These are phyloP conservation scores for Pouteria campechiana DNA, from an alignment of 179 eudicot species.

Conservation along the genomic window DNA sequence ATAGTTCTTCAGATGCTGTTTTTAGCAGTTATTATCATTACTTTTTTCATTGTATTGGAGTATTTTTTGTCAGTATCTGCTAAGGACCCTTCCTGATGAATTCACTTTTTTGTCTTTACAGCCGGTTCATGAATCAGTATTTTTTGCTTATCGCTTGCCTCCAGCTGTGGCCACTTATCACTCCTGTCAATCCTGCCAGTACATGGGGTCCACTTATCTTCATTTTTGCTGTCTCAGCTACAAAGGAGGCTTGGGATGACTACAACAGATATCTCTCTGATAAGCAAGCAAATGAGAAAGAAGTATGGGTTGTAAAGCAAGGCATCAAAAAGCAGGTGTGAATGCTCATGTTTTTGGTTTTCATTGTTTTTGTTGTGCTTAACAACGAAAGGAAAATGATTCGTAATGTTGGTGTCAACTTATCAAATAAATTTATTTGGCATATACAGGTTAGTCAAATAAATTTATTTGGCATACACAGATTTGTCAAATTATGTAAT, in stretches of 20 bases:
- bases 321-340: conserved; percentile 80
- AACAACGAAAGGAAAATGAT: no score
- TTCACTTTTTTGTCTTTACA: conserved; percentile 24
- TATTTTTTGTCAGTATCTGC: conserved; percentile 1
- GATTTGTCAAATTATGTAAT: no score
- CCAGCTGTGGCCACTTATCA: conserved; percentile 95
- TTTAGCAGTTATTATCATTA: no score
- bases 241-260: conserved; percentile 99
- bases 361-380: neutral
- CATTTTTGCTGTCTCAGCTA: conserved; percentile 92
- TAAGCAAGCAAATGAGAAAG: conserved; percentile 91
- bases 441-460: no score
- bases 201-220: conserved; percentile 98
- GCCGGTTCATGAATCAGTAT: conserved; percentile 99
- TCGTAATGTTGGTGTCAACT: no score
- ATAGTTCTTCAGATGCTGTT: no score
- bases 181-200: conserved; percentile 98
- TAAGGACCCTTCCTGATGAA: conserved; percentile 1
- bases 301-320: conserved; percentile 87
- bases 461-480: no score
- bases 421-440: no score
- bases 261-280: conserved; percentile 90
- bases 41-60: neutral
- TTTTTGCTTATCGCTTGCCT: conserved; percentile 98
- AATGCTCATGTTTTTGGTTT: neutral